Base-by-base conservation (phyloP, 352 stramenopile genomes). In the Peronosclerospora sorghi region DNA sequence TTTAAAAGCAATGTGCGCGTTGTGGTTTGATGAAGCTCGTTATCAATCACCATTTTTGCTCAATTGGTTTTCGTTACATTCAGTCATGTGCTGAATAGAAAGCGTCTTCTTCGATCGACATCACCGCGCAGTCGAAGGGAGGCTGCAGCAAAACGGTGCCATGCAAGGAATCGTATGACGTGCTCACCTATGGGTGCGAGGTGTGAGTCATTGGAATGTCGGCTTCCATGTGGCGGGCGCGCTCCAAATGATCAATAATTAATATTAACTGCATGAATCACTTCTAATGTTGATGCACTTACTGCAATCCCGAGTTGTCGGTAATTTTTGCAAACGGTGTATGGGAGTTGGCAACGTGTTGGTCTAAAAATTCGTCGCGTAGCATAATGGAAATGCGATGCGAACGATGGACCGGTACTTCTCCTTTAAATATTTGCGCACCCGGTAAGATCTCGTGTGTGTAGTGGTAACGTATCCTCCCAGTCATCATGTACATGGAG, bases 401-500 rank as follows among this genome's bases (percentile, higher is more conserved):
- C 21, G 74, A 87, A 49, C 77, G 77, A 24, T 78, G 44, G n/a
- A 90, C 69, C 3, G 55, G 53, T n/a, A 75, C 41, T 26, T 78
- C 30, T 32, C 52, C 59, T 49, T 54, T 54, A 38, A 88, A 90
- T 10, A 67, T 32, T 36, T 87, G 76, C 17, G 51, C 35, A 27
- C 71, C 74, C 6, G 74, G 74, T 4, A 92, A 54, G 35, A 92
- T 86, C 62, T 88, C 76, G 57, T 92, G 79, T 34, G 74, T 86
- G 68, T 92, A 92, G 54, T 86, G 63, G 52, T 87, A 92, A 20
- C 79, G 79, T 32, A 92, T 59, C 26, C 79, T 70, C 10, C 74
- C 79, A 0, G 74, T 87, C 76, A 92, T 88, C 70, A 86, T 79
- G 62, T 92, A 92, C 54, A 92, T 77, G 32, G 76, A 92, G 34